Conservation (phyloP, 2,329 filamentous ascomycete species). For the Colletotrichum paranaense region DNA sequence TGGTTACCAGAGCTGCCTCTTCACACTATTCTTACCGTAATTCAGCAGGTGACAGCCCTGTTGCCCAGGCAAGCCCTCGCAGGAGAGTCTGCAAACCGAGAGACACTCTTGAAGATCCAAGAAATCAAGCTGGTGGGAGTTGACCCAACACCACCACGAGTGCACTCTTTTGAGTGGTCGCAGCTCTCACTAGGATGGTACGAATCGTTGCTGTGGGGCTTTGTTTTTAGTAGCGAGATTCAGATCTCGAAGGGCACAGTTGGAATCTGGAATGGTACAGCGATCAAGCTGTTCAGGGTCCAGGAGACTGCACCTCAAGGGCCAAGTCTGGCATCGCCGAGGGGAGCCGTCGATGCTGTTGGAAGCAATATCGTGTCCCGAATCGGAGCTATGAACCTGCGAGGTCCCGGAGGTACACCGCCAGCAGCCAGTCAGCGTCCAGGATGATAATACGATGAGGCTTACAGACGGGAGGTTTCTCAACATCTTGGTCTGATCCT, state of each 20-base stretch:
- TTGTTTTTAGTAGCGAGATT: conserved; percentile 93
- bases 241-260: conserved; percentile 86
- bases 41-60: conserved; percentile 71
- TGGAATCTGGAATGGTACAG: conserved; percentile 93
- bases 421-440: conserved; percentile 19
- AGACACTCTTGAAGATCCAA: conserved; percentile 65
- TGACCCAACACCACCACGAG: conserved; percentile 78
- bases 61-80: conserved; percentile 63
- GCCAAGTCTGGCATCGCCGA: conserved; percentile 83
- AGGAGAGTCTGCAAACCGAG: conserved; percentile 55
- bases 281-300: conserved; percentile 88
- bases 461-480: no score
- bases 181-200: conserved; percentile 94
- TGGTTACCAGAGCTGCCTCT: conserved; percentile 94
- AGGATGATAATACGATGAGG: background rate
- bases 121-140: conserved; percentile 75
- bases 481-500: background rate
- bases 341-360: conserved; percentile 92
- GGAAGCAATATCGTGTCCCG: conserved; percentile 89
- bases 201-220: conserved; percentile 92
- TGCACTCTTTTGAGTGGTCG: conserved; percentile 96
- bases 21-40: conserved; percentile 84
- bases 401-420: conserved; percentile 47
- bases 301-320: conserved; percentile 85
- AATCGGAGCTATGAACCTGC: conserved; percentile 83